Conservation (phyloP, 2,329 filamentous ascomycete genomes). For the Cladosporium sp. region DNA sequence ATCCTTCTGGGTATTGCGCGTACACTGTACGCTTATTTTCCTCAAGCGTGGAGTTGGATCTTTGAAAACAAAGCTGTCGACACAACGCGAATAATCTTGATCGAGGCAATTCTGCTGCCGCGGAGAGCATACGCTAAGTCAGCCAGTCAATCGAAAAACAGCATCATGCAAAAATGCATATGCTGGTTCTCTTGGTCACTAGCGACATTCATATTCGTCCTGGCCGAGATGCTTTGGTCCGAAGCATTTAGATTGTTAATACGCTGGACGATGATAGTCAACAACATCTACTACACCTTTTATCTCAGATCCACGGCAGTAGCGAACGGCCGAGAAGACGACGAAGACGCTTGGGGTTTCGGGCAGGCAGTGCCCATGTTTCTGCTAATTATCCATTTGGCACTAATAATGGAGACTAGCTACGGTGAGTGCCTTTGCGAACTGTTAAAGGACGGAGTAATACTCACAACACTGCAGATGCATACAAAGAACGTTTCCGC, state of each 20-base stretch:
- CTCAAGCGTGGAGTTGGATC: not conserved
- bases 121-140: not conserved
- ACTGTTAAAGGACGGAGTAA: too few relatives aligned
- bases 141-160: not conserved
- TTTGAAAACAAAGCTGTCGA: not conserved
- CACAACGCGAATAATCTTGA: too few relatives aligned
- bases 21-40: not conserved
- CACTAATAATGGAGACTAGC: not conserved
- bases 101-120: not conserved
- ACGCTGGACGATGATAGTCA: not conserved
- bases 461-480: too few relatives aligned
- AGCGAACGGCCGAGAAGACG: not conserved
- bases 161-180: not conserved
- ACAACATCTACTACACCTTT: not conserved
- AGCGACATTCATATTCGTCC: not conserved
- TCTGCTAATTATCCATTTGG: not conserved
- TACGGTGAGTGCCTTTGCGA: not conserved
- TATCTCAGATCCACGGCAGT: not conserved
- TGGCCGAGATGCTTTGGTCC: not conserved
- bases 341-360: conserved; percentile 10
- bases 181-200: too few relatives aligned
- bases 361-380: conserved; percentile 8
- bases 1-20: not conserved
- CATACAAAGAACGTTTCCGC: too few relatives aligned
- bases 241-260: not conserved